Percentiles rank a stretch among this genome's conserved stretches.
These are phyloP conservation scores for Ceriops tagal DNA, from an alignment of 345 rosid species.

Conservation along the genomic window DNA sequence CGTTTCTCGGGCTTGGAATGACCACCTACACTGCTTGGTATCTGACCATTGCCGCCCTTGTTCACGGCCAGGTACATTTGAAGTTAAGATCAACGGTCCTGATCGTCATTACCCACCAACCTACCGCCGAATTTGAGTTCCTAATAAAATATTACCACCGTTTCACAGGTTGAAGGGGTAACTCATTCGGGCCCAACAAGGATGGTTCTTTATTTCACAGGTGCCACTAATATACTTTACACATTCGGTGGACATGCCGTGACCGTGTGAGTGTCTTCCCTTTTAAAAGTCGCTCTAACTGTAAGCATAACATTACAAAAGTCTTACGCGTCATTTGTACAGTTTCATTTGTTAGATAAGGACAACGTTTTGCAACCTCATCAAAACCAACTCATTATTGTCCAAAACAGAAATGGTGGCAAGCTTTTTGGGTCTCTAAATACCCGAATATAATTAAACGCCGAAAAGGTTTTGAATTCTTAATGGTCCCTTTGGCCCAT, in stretches of 20 bases:
- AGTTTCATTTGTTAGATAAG: no score
- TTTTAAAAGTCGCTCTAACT: background rate
- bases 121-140: conserved; percentile 1
- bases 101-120: conserved; percentile 5
- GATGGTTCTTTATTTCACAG: conserved; percentile 73
- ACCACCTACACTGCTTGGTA: conserved; percentile 93
- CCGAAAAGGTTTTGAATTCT: no score
- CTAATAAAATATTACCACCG: background rate
- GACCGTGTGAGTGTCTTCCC: conserved; percentile 58
- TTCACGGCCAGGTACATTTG: conserved; percentile 57
- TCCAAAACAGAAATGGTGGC: no score
- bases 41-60: conserved; percentile 54
- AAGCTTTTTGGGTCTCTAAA: no score
- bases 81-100: background rate
- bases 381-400: no score
- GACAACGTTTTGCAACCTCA: no score
- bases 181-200: conserved; percentile 59
- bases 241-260: conserved; percentile 93
- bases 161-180: conserved; percentile 51
- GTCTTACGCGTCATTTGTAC: no score
- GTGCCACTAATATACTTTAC: conserved; percentile 82
- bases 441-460: no score
- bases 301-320: no score
- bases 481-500: no score
- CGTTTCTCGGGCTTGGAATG: conserved; percentile 82